phyloP scores from a whole-genome alignment of 176 grass and related monocot genomes.

The Oryza nivara region DNA sequence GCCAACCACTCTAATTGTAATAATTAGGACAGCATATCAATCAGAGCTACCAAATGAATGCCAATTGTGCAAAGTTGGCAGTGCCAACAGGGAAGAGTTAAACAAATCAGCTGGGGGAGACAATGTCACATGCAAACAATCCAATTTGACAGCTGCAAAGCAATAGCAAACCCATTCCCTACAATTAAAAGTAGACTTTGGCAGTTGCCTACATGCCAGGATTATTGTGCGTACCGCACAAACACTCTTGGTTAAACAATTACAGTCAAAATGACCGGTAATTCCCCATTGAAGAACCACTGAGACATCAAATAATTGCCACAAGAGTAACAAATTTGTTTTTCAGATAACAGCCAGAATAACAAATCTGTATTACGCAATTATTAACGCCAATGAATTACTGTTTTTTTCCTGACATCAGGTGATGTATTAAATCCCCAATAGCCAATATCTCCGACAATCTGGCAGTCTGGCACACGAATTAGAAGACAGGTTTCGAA shows the following conservation, averaged over 20 bases:
- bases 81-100: conserved; percentile 19
- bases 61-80: conserved; percentile 43
- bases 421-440: background rate
- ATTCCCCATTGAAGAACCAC: background rate
- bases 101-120: conserved; percentile 23
- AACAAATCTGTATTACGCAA: background rate
- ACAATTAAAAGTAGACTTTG: conserved; percentile 7
- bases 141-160: conserved; percentile 2
- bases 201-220: background rate
- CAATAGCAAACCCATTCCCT: background rate
- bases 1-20: conserved; percentile 29
- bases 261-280: background rate
- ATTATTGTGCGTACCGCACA: background rate
- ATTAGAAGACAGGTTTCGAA: background rate
- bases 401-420: background rate
- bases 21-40: conserved; percentile 26
- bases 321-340: background rate
- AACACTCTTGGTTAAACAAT: background rate
- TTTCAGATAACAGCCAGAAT: too few relatives aligned
- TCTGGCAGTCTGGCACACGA: background rate
- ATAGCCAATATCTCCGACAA: background rate
- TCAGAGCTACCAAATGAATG: conserved; percentile 31
- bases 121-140: conserved; percentile 22
- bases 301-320: background rate
- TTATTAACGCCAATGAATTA: background rate